phyloP scores from a whole-genome alignment of 2,329 filamentous ascomycete species.

The Blastomyces percursus region DNA sequence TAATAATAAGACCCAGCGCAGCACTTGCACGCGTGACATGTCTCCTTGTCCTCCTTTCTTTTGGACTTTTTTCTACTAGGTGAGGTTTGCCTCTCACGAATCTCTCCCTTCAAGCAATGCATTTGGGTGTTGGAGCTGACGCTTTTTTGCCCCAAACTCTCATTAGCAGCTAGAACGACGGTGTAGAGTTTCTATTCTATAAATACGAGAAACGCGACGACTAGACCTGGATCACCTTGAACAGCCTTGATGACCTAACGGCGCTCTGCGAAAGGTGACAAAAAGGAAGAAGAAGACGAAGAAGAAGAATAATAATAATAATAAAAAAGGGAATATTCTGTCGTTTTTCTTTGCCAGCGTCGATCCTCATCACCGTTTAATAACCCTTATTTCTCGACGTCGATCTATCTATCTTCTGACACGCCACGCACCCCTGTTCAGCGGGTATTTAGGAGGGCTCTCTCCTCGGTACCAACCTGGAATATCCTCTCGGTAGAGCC shows the following conservation, averaged over 20 bases:
- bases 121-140: background rate
- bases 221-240: background rate
- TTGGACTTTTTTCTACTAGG: background rate
- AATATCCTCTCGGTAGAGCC: constrained; percentile 20
- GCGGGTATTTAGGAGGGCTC: background rate
- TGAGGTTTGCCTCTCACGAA: background rate
- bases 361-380: background rate
- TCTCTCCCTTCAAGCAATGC: background rate
- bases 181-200: background rate
- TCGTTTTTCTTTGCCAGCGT: background rate
- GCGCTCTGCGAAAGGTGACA: background rate
- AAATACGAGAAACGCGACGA: background rate
- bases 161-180: background rate
- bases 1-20: background rate
- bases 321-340: background rate
- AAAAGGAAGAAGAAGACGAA: background rate
- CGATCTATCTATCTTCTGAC: background rate
- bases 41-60: background rate
- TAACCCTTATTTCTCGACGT: background rate
- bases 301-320: no score
- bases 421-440: no score
- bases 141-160: background rate
- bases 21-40: background rate
- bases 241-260: background rate
- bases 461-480: constrained; percentile 14